Evolutionary conservation across 176 grass and related monocot species (phyloP).

Genomic region (Ananas comosus): DNA sequence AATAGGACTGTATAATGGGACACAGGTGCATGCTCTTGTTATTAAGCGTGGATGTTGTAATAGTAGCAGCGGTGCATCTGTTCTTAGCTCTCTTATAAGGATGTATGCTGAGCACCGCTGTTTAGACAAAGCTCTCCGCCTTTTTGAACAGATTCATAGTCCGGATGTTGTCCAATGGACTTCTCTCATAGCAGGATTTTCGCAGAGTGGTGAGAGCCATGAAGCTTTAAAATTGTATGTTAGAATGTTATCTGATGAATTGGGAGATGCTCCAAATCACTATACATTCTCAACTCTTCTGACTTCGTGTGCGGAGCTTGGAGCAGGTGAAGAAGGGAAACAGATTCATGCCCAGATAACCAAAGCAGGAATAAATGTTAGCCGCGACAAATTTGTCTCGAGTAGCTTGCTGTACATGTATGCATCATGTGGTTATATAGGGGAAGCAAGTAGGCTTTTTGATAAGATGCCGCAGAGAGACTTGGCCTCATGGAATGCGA

Average conservation of each 20-base stretch:
- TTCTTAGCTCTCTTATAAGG: constrained; percentile 22
- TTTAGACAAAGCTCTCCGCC: constrained; percentile 22
- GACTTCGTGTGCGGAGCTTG: constrained; percentile 31
- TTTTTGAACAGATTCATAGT: constrained; percentile 17
- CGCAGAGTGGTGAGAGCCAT: constrained; percentile 11
- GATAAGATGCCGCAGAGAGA: constrained; percentile 25
- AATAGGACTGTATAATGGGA: constrained; percentile 19
- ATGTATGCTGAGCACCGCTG: constrained; percentile 26
- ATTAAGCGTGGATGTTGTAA: constrained; percentile 22
- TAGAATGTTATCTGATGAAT: constrained; percentile 23
- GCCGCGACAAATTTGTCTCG: constrained; percentile 20
- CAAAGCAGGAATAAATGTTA: constrained; percentile 12
- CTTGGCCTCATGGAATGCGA: constrained; percentile 28
- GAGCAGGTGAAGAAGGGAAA: constrained; percentile 29
- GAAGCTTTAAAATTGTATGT: constrained; percentile 23
- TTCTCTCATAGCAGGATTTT: constrained; percentile 31
- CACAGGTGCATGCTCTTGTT: constrained; percentile 22
- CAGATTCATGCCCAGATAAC: constrained; percentile 35
- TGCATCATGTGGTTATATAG: constrained; percentile 24
- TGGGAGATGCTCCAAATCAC: constrained; percentile 15
- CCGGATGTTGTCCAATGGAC: constrained; percentile 26
- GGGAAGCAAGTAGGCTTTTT: constrained; percentile 22
- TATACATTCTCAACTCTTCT: constrained; percentile 31
- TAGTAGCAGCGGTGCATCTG: not conserved
- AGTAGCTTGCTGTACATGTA: constrained; percentile 33